Evolutionary conservation across 805 yeast species (phyloP).

Genomic region (Zygosaccharomyces pseudorouxii): DNA sequence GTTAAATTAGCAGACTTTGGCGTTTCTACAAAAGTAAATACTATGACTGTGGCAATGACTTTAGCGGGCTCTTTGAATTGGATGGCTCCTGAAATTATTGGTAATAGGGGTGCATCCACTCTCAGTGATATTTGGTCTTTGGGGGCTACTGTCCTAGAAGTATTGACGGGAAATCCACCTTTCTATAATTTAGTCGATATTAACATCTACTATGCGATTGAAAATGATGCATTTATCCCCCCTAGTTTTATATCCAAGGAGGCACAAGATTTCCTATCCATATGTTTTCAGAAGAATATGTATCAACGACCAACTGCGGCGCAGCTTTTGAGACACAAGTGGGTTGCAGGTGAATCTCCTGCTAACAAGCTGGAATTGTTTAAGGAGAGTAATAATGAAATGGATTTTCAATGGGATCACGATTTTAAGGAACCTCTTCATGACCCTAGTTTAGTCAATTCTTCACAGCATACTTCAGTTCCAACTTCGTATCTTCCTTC

Average conservation of each 20-base stretch:
- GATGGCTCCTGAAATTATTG: conserved; percentile 97
- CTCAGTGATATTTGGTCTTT: conserved; percentile 91
- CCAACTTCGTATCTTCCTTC: conserved; percentile 4
- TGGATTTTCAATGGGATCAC: conserved; percentile 26
- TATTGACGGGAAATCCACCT: conserved; percentile 84
- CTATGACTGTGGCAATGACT: conserved; percentile 51
- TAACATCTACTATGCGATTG: conserved; percentile 37
- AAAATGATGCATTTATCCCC: conserved; percentile 39
- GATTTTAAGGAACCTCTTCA: conserved; percentile 24
- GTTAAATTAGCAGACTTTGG: conserved; percentile 95
- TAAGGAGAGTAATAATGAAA: conserved; percentile 24
- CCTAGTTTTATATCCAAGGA: conserved; percentile 36
- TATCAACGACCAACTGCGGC: conserved; percentile 59
- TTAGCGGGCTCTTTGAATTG: conserved; percentile 90
- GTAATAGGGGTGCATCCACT: conserved; percentile 77
- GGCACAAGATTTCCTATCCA: conserved; percentile 63
- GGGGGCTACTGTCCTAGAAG: conserved; percentile 91
- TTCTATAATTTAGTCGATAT: conserved; percentile 52
- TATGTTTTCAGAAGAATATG: conserved; percentile 72
- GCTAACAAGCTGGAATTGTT: conserved; percentile 22
- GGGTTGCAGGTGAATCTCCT: conserved; percentile 21
- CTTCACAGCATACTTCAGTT: background rate
- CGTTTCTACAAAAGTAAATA: conserved; percentile 76
- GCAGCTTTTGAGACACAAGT: conserved; percentile 59
- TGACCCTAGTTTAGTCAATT: background rate